Percentiles rank a stretch among this genome's conserved stretches.
Conservation (phyloP, 305 asterid genomes). For the Coffea humblotiana region DNA sequence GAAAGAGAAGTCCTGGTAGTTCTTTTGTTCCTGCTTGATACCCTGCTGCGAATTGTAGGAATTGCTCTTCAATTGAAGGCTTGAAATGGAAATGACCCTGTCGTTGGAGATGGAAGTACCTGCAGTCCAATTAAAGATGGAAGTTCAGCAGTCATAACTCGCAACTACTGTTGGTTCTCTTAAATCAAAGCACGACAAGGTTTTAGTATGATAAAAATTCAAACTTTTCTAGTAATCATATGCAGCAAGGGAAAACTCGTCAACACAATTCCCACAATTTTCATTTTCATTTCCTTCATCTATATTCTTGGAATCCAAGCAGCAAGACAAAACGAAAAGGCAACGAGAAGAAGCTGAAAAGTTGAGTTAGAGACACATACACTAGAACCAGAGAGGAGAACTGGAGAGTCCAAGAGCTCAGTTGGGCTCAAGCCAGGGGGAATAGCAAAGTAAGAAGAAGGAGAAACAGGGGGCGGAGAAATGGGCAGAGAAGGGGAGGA, state of each 20-base stretch:
- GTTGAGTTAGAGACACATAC: constrained; percentile 29
- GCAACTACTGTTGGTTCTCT: too few relatives aligned
- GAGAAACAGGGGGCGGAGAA: constrained; percentile 59
- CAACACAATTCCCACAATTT: not conserved
- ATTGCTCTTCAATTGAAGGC: constrained; percentile 43
- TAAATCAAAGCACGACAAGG: not conserved
- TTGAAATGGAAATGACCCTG: constrained; percentile 58
- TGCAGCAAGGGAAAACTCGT: not conserved
- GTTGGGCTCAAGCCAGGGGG: constrained; percentile 78
- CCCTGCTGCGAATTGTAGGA: constrained; percentile 23
- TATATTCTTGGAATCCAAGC: not conserved
- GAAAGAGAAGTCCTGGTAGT: constrained; percentile 56
- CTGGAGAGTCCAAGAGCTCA: constrained; percentile 74
- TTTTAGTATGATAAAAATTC: not conserved
- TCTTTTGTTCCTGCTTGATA: constrained; percentile 39
- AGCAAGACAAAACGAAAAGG: not conserved
- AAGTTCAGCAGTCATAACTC: not conserved
- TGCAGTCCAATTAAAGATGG: constrained; percentile 23
- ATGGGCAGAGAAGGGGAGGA: constrained; percentile 79
- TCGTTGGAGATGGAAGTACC: constrained; percentile 84
- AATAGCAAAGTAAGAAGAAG: constrained; percentile 71
- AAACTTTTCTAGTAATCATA: not conserved
- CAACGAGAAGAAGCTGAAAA: not conserved
- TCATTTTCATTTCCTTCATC: not conserved
- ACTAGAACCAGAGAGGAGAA: constrained; percentile 53